Base-by-base conservation (phyloP, 2,329 filamentous ascomycete genomes). In the Ascochyta koolunga region DNA sequence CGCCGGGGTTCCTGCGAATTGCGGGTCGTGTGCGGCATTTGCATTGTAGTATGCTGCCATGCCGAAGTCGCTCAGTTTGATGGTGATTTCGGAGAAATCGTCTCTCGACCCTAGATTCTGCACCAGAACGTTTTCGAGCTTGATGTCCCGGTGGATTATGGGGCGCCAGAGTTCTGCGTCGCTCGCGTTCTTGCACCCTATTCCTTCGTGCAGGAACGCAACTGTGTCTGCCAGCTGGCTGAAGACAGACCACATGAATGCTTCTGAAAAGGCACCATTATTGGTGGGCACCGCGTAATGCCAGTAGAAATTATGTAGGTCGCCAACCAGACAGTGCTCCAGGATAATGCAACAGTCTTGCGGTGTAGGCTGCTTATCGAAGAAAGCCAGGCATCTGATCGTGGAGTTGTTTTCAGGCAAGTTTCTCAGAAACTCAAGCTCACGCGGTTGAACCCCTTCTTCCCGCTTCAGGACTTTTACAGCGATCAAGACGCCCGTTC, bases 51-150 rank as follows among this genome's bases (percentile, higher is more conserved):
- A 84, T 5, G 82, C 85, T 37, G 83, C 80, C 9, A 85, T 83
- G 59, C 89, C 86, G 74, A 89, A 89, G 58, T 89, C 86, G 59
- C 85, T 85, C 58, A 90, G 87, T 65, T 89, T 84, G 49, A 87
- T 82, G 66, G 88, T 25, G 16, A 68, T 40, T 2, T 25, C 27
- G 0, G 60, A 58, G 25, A 29, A 54, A 37, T 65, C 54, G 4
- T 39, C 29, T 21, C 54, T 60, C 11, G 31, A 33, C n/a, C 31
- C 31, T 9, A 9, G 15, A 16, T 5, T 33, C 31, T 3, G 8
- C 5, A 33, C 31, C n/a, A 33, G 31, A 8, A 33, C 10, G n/a
- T 33, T 33, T 16, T 33, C 15, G 15, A 33, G 31, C n/a, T 33
- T 33, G 31, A 33, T 33, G 31, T 33, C 31, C 7, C 31, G 31